Evolutionary conservation across 805 yeast genomes (phyloP), one percentile per base, ranked within the genome.

Genomic region (Lipomyces yamadae): DNA sequence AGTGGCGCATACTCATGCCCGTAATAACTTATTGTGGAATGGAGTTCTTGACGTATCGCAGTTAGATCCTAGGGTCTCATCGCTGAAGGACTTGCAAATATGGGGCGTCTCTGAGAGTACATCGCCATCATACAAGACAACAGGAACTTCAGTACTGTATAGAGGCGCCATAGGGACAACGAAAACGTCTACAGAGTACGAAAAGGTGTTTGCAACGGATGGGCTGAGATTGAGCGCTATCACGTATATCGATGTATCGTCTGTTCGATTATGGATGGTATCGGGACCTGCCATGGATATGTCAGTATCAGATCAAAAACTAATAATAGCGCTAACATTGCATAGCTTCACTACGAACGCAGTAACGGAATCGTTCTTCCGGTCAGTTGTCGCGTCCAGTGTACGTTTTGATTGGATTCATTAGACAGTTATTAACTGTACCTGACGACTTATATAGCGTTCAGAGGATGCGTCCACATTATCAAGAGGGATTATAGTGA

Each of bases 181-280:
- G 15, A n/a, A 42, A 2, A 3, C 15, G 15, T n/a, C 8, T 8
- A 42, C 15, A 42, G 48, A 42, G 48, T 42, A 24, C 18, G 48
- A n/a, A n/a, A 42, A 11, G 10, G n/a, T 5, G 48, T 15, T 42
- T 15, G 48, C 8, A 15, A 24, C 3, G 6, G 48, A 42, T 5
- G 48, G n/a, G 1, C 6, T 15, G 48, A 18, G 18, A 24, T 35
- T 64, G 55, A 53, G 48, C 3, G 63, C 67, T 0, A 34, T 58
- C n/a, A 56, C 60, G n/a, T 60, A 56, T 29, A 61, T 64, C 33
- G 60, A 56, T 37, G 53, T 57, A 2, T 30, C 58, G 24, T n/a
- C 24, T 11, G 18, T 64, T 15, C 35, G 57, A 10, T 7, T 65
- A 18, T 65, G 68, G 68, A 61, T 58, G 68, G 50, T 57, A 34